Evolutionary conservation across 192 early-diverging fungal species (phyloP).

Genomic region (Kappamyces sp.): DNA sequence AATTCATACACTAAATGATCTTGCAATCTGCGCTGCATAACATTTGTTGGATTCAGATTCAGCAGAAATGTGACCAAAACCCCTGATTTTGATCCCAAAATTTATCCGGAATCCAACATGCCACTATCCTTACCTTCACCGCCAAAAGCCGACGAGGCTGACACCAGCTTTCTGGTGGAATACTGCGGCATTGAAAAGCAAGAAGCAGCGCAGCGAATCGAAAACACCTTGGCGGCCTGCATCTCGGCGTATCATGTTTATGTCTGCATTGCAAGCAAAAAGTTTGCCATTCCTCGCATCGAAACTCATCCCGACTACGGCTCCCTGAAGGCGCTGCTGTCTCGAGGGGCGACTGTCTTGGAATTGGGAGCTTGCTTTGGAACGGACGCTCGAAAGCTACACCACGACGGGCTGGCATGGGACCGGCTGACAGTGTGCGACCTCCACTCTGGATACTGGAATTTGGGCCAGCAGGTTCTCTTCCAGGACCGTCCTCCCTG

Average conservation of each 20-base stretch:
- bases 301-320: slow-evolving; percentile 16
- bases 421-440: slow-evolving; percentile 18
- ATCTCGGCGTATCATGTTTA: slow-evolving; percentile 20
- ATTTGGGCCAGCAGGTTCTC: slow-evolving; percentile 19
- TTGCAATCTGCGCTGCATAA: too few species aligned
- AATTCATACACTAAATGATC: too few species aligned
- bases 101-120: too few species aligned
- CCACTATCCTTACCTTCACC: too few species aligned
- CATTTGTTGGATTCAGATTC: too few species aligned
- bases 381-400: slow-evolving; percentile 25
- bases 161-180: slow-evolving; percentile 2
- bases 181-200: slow-evolving; percentile 9
- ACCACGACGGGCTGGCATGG: slow-evolving; percentile 15
- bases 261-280: slow-evolving; percentile 15
- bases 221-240: neutral
- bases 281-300: slow-evolving; percentile 19
- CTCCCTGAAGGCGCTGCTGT: neutral
- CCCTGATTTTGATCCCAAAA: too few species aligned
- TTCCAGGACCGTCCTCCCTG: slow-evolving; percentile 13
- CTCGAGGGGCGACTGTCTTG: slow-evolving; percentile 2
- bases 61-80: too few species aligned
- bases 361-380: slow-evolving; percentile 35
- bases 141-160: too few species aligned
- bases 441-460: slow-evolving; percentile 25
- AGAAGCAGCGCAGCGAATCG: slow-evolving; percentile 7